Conservation (phyloP, 2,329 filamentous ascomycete species). For the Colletotrichum costaricense region DNA sequence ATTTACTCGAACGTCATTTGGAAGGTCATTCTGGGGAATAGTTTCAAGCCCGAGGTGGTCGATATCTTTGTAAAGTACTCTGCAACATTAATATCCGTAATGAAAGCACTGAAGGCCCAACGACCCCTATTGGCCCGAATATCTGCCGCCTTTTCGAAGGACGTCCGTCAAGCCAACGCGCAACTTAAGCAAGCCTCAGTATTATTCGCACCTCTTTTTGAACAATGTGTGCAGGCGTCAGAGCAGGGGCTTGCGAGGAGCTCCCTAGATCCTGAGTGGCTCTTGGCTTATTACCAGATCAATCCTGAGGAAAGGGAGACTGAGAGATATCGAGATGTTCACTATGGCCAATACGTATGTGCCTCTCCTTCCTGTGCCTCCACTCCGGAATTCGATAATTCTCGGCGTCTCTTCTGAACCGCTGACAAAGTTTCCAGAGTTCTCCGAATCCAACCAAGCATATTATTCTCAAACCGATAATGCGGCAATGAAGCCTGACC, state of each 20-base stretch:
- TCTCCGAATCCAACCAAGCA: conserved; percentile 21
- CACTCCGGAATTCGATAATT: no score
- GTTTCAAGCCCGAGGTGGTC: conserved; percentile 14
- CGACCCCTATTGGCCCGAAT: conserved; percentile 27
- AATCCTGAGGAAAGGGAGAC: conserved; percentile 17
- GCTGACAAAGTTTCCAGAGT: background rate
- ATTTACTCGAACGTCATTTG: conserved; percentile 30
- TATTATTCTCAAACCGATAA: conserved; percentile 1
- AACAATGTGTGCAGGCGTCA: conserved; percentile 4
- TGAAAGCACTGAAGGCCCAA: conserved; percentile 29
- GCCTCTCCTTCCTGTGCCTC: background rate
- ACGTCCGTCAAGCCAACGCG: conserved; percentile 20
- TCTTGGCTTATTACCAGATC: conserved; percentile 3
- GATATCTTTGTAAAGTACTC: conserved; percentile 25
- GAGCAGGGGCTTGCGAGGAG: background rate
- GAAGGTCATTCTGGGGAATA: conserved; percentile 15
- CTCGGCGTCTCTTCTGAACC: background rate
- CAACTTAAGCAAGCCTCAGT: conserved; percentile 10
- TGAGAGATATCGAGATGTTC: conserved; percentile 21
- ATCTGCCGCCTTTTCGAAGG: conserved; percentile 16
- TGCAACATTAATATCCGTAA: conserved; percentile 20
- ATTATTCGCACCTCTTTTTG: conserved; percentile 13
- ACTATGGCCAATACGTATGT: conserved; percentile 30
- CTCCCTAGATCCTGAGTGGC: conserved; percentile 17
- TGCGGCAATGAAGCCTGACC: background rate